These are phyloP conservation scores for Gnomoniopsis sp. DNA, from an alignment of 2,329 filamentous ascomycete species.

Conservation along the genomic window DNA sequence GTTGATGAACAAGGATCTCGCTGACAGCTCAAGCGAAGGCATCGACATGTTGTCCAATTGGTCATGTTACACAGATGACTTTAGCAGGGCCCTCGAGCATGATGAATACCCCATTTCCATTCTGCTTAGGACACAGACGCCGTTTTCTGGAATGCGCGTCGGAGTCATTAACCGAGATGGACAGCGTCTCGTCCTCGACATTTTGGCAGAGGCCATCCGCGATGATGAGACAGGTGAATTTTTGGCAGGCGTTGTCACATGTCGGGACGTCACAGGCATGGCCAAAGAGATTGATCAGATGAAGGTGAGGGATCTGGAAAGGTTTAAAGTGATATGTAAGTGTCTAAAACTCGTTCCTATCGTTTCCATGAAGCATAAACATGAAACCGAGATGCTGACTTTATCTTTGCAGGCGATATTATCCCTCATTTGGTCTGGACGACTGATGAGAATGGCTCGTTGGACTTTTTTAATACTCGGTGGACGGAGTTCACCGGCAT, in stretches of 20 bases:
- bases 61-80: conserved; percentile 63
- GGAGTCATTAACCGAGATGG: conserved; percentile 58
- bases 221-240: conserved; percentile 69
- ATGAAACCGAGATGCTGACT: too few relatives aligned
- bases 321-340: conserved; percentile 74
- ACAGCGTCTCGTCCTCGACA: conserved; percentile 58
- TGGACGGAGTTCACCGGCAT: conserved; percentile 80
- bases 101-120: conserved; percentile 66
- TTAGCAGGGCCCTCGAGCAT: conserved; percentile 52
- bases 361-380: too few relatives aligned
- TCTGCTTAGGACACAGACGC: conserved; percentile 57
- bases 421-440: conserved; percentile 75
- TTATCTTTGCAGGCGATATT: too few relatives aligned
- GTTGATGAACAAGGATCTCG: conserved; percentile 43
- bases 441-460: conserved; percentile 59
- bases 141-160: conserved; percentile 57
- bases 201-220: conserved; percentile 62
- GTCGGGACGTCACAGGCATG: conserved; percentile 69
- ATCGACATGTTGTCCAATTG: conserved; percentile 59
- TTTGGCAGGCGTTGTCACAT: conserved; percentile 67
- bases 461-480: conserved; percentile 73
- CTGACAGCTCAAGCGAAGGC: conserved; percentile 40
- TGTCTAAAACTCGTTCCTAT: too few relatives aligned
- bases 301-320: conserved; percentile 66
- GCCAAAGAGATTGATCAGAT: conserved; percentile 67